phyloP scores from a whole-genome alignment of 2,329 filamentous ascomycete species.

The Hymenoscyphus infarciens region DNA sequence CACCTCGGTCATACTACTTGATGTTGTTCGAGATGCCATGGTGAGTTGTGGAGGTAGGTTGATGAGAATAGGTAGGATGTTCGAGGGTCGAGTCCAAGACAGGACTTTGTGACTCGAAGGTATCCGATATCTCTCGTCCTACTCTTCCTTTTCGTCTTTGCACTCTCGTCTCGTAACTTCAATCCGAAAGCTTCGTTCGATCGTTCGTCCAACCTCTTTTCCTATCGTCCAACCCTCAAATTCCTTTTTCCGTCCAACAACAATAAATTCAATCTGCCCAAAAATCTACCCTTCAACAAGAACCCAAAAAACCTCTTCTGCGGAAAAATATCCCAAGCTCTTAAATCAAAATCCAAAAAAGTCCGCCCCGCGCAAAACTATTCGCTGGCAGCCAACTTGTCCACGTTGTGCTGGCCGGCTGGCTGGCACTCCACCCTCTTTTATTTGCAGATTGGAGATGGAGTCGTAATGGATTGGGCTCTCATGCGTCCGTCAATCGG shows the following conservation, averaged over 20 bases:
- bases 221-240: not conserved
- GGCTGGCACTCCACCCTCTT: not conserved
- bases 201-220: not conserved
- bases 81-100: not conserved
- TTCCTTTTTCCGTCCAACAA: not conserved
- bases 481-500: not conserved
- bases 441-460: not conserved
- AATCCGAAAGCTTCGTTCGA: not conserved
- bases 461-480: not conserved
- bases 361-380: not conserved
- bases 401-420: not conserved
- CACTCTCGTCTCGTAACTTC: not conserved
- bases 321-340: too few relatives aligned
- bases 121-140: not conserved
- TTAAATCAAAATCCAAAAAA: not conserved
- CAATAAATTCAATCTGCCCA: not conserved
- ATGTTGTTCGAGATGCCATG: constrained; percentile 28
- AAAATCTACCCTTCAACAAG: too few relatives aligned
- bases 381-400: not conserved
- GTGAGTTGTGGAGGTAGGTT: constrained; percentile 6
- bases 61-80: not conserved
- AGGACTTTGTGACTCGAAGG: not conserved
- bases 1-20: constrained; percentile 28
- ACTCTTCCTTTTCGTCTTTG: not conserved
- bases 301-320: not conserved